Evolutionary conservation across 371 early-diverging fungal species (phyloP), one percentile per base, ranked within the genome.

Genomic region (Lichtheimia ramosa): DNA sequence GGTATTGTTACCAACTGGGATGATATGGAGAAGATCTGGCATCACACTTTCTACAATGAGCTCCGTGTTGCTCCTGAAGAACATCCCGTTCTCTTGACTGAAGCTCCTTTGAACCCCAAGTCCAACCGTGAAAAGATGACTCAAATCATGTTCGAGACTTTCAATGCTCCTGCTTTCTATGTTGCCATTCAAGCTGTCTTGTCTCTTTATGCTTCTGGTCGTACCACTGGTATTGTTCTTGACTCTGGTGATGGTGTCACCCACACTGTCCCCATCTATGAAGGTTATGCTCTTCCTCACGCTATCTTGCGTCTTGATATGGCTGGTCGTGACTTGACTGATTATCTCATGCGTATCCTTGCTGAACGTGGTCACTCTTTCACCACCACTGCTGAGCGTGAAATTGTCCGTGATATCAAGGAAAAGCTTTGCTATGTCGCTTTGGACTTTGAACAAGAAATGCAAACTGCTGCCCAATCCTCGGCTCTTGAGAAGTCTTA

Each of bases 1-100:
- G 99, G 99, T 85, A 98, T 99, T 78, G 99, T 99, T 41, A 97
- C 94, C 85, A 97, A 99, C 94, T 99, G 99, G 99, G 99, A 99
- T 73, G 97, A 98, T 75, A 99, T 99, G 99, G 99, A 99, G 86
- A 99, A 99, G 86, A 99, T 99, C 75, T 99, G 99, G 96, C 99
- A 99, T 82, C 99, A 99, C 86, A 98, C 99, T 67, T 96, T 96
- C 86, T 91, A 89, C 79, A 90, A 89, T 71, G 89, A 88, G 71
- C 81, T 88, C 68, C 89, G 89, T 72, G 88, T 88, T 59, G 89
- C 88, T 57, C 88, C 89, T 70, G 95, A 96, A 79, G 97, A 99
- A 84, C 99, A 99, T 84, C 99, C 99, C 57, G 97, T 99, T 58
- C 84, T 99, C 62, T 88, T 98, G 67, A 99, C 99, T 58, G 99